Base-by-base conservation (phyloP, 176 grass and related monocot species). In the Lolium perenne region DNA sequence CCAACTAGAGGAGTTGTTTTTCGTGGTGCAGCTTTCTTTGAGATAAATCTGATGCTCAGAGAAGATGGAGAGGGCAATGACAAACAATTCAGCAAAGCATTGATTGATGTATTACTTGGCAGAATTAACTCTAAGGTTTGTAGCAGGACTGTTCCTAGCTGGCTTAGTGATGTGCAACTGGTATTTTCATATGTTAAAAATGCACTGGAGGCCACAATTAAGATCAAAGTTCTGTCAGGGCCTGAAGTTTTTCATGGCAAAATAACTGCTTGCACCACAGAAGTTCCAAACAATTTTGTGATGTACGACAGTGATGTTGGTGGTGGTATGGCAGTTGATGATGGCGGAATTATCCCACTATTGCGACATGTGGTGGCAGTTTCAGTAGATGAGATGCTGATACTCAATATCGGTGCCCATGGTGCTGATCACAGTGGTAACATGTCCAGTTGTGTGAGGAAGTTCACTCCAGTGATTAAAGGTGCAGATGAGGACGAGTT, bases 1-100 rank as follows among this genome's bases (percentile, higher is more conserved):
- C 74, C 75, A 86, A 86, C 16, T 58, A 79, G 75, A 71, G 84
- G 84, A 43, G 5, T 79, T 22, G 47, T 47, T 70, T 79, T 48
- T 64, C 3, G 10, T 16, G 12, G 21, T 71, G 76, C 29, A 48
- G 40, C 65, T 23, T 79, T 48, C 58, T 79, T 71, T 79, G 84
- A 86, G 64, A 59, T 79, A 71, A 69, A 79, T 79, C 64, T 79
- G 22, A 71, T 59, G 63, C 47, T 86, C 22, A 86, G 58, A 54
- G 38, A 79, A 67, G 63, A 79, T 11, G 18, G 7, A 47, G 49
- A 59, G 5, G 56, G 9, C 10, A 13, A 25, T 1, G 63, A 79
- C 50, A n/a, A 35, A 23, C 46, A 86, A 79, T 86, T 86, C 78
- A 47, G 75, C 40, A 79, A 86, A 79, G 5, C 15, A 11, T 16